These are phyloP conservation scores for Sisymbrium altissimum DNA, from an alignment of 345 rosid species.

Conservation along the genomic window DNA sequence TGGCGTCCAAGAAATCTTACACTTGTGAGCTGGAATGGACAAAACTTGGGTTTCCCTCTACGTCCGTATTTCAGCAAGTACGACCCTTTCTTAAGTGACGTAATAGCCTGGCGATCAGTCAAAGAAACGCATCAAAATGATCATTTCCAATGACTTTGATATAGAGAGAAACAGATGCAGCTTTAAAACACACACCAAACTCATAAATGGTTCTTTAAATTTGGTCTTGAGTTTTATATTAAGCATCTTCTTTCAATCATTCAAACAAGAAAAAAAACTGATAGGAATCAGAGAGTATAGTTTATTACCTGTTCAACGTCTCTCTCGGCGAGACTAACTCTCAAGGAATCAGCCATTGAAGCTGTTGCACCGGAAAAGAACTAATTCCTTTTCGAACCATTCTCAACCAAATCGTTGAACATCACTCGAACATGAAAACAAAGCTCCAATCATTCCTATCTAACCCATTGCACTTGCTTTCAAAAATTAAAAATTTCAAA, in stretches of 20 bases:
- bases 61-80: slow-evolving; percentile 83
- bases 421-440: slow-evolving; percentile 10
- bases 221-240: too few species aligned
- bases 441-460: slow-evolving; percentile 9
- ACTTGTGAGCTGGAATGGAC: slow-evolving; percentile 77
- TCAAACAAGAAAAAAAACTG: background rate
- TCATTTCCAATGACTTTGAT: background rate
- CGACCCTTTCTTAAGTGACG: slow-evolving; percentile 84
- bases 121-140: background rate
- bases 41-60: slow-evolving; percentile 86
- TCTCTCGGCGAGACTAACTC: slow-evolving; percentile 63
- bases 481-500: background rate
- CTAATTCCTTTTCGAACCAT: slow-evolving; percentile 53
- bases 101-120: slow-evolving; percentile 50
- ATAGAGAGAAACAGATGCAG: background rate
- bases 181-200: background rate
- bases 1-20: slow-evolving; percentile 39
- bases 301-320: slow-evolving; percentile 70
- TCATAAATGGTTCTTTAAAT: background rate
- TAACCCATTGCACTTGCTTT: slow-evolving; percentile 28
- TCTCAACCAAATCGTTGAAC: slow-evolving; percentile 28
- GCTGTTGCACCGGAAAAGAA: slow-evolving; percentile 35
- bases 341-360: slow-evolving; percentile 81
- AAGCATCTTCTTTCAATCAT: background rate
- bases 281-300: background rate